A percentile compares a stretch with the other conserved stretches of the same genome.
phyloP scores from a whole-genome alignment of 164 flowering plant species.

The Brasenia schreberi region DNA sequence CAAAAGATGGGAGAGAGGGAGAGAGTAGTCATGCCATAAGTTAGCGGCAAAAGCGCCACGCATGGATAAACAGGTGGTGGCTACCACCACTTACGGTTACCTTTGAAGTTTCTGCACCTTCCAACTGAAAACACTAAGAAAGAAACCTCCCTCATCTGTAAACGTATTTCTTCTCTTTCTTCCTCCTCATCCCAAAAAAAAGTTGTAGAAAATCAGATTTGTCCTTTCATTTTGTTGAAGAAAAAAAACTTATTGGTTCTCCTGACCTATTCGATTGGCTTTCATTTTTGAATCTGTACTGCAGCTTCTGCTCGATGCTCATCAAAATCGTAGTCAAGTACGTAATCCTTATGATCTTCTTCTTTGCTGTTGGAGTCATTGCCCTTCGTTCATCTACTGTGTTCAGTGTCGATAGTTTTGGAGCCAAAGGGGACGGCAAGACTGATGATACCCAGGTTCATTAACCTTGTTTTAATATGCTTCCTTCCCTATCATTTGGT shows the following conservation, averaged over 20 bases:
- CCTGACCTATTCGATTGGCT: no score
- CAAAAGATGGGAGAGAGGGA: neutral
- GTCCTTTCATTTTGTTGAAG: neutral
- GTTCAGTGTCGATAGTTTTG: neutral
- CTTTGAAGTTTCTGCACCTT: neutral
- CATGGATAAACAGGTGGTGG: neutral
- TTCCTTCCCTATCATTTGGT: neutral
- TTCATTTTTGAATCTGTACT: neutral
- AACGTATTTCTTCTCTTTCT: neutral
- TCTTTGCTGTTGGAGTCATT: neutral
- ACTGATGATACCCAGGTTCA: neutral
- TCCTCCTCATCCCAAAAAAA: neutral
- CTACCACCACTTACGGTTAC: neutral
- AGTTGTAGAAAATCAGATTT: neutral
- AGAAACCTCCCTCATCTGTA: neutral
- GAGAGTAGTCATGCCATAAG: neutral
- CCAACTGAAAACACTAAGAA: neutral
- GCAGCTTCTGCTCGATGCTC: neutral
- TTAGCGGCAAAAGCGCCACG: neutral
- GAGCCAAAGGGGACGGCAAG: neutral
- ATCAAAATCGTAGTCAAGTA: neutral
- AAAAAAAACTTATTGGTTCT: neutral
- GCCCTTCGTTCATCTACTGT: neutral
- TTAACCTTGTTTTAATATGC: no score
- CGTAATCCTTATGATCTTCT: neutral